phyloP scores from a whole-genome alignment of 768 basidiomycete genomes.

The Boletellus ananas region DNA sequence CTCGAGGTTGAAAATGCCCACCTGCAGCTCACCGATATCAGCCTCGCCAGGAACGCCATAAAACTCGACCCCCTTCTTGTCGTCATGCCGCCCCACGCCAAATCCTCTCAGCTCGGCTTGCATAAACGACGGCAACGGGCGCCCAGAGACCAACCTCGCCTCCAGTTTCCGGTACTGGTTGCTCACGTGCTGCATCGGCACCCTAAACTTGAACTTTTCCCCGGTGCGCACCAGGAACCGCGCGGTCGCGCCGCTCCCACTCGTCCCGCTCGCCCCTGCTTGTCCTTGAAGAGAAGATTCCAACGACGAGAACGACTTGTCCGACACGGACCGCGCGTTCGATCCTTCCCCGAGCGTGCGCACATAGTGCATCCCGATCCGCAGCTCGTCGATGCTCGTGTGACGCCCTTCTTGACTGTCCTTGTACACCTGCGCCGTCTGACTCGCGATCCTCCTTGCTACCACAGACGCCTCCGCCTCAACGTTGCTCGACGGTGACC shows the following conservation, averaged over 20 bases:
- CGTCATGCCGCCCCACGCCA: slow-evolving; percentile 28
- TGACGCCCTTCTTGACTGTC: slow-evolving; percentile 32
- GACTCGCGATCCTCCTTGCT: slow-evolving; percentile 51
- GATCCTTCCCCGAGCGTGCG: slow-evolving; percentile 60
- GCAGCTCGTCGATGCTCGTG: slow-evolving; percentile 59
- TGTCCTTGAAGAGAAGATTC: slow-evolving; percentile 52
- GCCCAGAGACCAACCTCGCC: slow-evolving; percentile 49
- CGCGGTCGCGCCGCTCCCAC: background rate
- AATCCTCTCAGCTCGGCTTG: slow-evolving; percentile 45
- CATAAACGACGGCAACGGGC: slow-evolving; percentile 53
- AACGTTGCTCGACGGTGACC: slow-evolving; percentile 32
- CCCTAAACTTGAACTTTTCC: slow-evolving; percentile 57
- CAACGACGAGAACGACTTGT: slow-evolving; percentile 56
- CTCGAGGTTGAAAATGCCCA: slow-evolving; percentile 52
- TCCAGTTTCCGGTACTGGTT: slow-evolving; percentile 38
- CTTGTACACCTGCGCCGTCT: slow-evolving; percentile 58
- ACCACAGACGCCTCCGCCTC: slow-evolving; percentile 23
- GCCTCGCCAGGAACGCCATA: slow-evolving; percentile 47
- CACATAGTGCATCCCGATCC: slow-evolving; percentile 68
- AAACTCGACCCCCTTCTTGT: slow-evolving; percentile 52
- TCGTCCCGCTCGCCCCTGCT: slow-evolving; percentile 19
- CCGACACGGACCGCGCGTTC: slow-evolving; percentile 32
- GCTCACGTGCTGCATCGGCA: slow-evolving; percentile 35
- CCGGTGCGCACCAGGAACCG: slow-evolving; percentile 53
- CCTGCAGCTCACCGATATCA: slow-evolving; percentile 51